These are phyloP conservation scores for Musa schizocarpa DNA, from an alignment of 176 grass and related monocot genomes.

Conservation along the genomic window DNA sequence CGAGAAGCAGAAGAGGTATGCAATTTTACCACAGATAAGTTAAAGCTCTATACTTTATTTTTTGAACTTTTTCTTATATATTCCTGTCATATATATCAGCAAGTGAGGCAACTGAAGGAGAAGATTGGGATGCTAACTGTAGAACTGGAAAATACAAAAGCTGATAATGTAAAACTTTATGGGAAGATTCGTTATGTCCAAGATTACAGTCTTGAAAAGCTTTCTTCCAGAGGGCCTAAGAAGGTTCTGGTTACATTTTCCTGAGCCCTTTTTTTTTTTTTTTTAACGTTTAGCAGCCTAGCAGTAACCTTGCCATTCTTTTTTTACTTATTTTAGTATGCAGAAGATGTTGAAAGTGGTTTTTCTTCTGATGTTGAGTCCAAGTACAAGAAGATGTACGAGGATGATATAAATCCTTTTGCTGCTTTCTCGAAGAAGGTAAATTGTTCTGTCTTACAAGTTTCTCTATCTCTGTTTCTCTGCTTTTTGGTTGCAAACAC, in stretches of 20 bases:
- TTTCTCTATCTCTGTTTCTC: background rate
- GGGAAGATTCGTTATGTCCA: constrained; percentile 97
- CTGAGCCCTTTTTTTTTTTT: background rate
- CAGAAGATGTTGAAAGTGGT: constrained; percentile 97
- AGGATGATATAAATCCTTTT: constrained; percentile 99
- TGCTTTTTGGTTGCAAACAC: background rate
- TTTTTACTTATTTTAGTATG: constrained; percentile 45
- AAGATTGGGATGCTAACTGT: constrained; percentile 76
- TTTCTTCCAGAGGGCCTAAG: constrained; percentile 95
- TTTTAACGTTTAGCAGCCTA: constrained; percentile 7
- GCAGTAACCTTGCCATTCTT: constrained; percentile 19
- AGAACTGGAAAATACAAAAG: constrained; percentile 95
- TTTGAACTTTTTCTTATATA: constrained; percentile 1
- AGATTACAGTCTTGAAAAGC: constrained; percentile 94
- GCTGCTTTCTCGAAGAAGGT: constrained; percentile 99
- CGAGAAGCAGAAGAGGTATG: constrained; percentile 92
- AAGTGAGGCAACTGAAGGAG: constrained; percentile 89
- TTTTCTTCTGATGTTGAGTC: constrained; percentile 89
- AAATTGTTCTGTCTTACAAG: background rate
- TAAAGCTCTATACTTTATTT: background rate
- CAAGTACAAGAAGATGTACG: constrained; percentile 98
- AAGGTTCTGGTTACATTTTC: constrained; percentile 43
- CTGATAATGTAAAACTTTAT: constrained; percentile 93
- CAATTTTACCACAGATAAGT: constrained; percentile 4
- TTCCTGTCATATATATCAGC: constrained; percentile 35